Evolutionary conservation across 495 filamentous ascomycete genomes (phyloP).

Genomic region (Aspergillus ellipticus): DNA sequence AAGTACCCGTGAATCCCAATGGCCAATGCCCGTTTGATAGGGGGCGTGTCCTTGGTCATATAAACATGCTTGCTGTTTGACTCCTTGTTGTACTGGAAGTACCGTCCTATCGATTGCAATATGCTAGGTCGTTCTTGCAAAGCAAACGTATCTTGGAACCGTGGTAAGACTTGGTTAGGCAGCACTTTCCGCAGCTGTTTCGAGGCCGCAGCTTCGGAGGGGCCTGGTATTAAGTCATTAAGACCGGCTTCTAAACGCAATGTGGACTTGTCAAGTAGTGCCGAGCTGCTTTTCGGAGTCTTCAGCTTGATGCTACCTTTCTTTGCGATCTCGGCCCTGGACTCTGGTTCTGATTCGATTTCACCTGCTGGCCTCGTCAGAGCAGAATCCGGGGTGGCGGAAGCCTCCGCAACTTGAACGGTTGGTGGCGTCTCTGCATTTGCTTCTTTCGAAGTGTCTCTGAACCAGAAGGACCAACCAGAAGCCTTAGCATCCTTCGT

Average conservation of each 20-base stretch:
- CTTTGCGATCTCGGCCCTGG: constrained; percentile 44
- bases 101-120: constrained; percentile 63
- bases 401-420: constrained; percentile 60
- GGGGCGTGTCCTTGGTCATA: constrained; percentile 63
- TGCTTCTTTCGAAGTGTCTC: constrained; percentile 51
- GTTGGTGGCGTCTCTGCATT: constrained; percentile 31
- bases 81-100: constrained; percentile 60
- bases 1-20: constrained; percentile 96
- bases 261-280: constrained; percentile 31
- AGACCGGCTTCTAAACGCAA: constrained; percentile 30
- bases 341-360: constrained; percentile 21
- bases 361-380: constrained; percentile 13
- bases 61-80: constrained; percentile 65
- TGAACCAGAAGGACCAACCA: constrained; percentile 85
- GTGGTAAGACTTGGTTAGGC: constrained; percentile 66
- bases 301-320: constrained; percentile 40
- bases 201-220: constrained; percentile 36
- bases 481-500: constrained; percentile 48
- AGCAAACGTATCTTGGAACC: constrained; percentile 63
- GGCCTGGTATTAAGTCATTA: constrained; percentile 29
- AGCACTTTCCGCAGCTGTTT: constrained; percentile 43
- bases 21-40: constrained; percentile 77
- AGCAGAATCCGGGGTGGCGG: constrained; percentile 51
- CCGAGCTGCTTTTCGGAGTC: constrained; percentile 40
- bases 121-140: constrained; percentile 66